phyloP scores from a whole-genome alignment of 495 filamentous ascomycete species.

The Aspergillus kassunensis region DNA sequence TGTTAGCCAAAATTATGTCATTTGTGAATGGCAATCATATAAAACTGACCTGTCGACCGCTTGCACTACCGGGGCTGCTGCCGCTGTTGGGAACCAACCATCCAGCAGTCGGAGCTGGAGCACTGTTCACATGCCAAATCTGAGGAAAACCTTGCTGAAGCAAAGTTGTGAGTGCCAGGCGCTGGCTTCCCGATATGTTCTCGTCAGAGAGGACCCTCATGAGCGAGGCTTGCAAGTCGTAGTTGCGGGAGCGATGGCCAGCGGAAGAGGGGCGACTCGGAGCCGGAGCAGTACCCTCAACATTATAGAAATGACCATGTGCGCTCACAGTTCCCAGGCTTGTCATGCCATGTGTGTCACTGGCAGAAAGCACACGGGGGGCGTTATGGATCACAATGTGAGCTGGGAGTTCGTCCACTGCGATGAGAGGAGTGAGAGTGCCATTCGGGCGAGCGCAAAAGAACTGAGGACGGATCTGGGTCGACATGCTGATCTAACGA shows the following conservation, averaged over 20 bases:
- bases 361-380: slow-evolving; percentile 26
- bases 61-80: slow-evolving; percentile 2
- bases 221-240: slow-evolving; percentile 22
- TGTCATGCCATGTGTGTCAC: slow-evolving; percentile 45
- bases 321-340: slow-evolving; percentile 34
- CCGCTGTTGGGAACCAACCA: slow-evolving; percentile 18
- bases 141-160: slow-evolving; percentile 19
- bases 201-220: slow-evolving; percentile 23
- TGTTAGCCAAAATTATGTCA: slow-evolving; percentile 10
- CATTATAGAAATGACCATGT: slow-evolving; percentile 29
- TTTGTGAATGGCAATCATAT: not conserved
- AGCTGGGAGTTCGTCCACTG: slow-evolving; percentile 59
- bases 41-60: slow-evolving; percentile 20
- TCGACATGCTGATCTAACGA: slow-evolving; percentile 19
- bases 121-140: slow-evolving; percentile 10
- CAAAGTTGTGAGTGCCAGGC: slow-evolving; percentile 19
- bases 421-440: slow-evolving; percentile 56
- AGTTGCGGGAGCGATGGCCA: slow-evolving; percentile 16
- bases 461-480: slow-evolving; percentile 38
- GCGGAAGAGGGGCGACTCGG: slow-evolving; percentile 6
- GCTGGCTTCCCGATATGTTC: slow-evolving; percentile 20
- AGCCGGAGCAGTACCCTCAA: slow-evolving; percentile 28
- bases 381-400: slow-evolving; percentile 33
- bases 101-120: slow-evolving; percentile 2
- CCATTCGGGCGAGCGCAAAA: slow-evolving; percentile 57